Evolutionary conservation across 495 filamentous ascomycete species (phyloP).

Genomic region (Daldinia caldariorum): DNA sequence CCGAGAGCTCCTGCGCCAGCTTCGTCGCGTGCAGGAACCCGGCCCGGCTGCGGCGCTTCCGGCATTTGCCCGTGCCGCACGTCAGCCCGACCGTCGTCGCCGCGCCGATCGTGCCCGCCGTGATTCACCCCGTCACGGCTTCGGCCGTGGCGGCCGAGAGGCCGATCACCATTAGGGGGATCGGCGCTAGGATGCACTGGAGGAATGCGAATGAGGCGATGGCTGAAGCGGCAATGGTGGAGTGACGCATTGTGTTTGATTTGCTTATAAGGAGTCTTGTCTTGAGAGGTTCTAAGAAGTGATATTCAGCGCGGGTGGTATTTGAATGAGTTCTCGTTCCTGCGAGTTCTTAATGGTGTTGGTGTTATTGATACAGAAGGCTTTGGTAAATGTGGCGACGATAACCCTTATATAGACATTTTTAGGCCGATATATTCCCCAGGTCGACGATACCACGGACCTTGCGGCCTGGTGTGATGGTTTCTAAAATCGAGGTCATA

Average conservation of each 20-base stretch:
- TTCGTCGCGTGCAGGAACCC: conserved; percentile 7
- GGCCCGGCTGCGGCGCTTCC: conserved; percentile 5
- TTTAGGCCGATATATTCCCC: background rate
- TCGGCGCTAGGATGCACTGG: conserved; percentile 7
- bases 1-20: conserved; percentile 11
- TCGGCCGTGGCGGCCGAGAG: background rate
- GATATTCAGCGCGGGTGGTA: no score
- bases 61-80: conserved; percentile 4
- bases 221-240: conserved; percentile 5
- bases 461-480: background rate
- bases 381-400: background rate
- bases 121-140: background rate
- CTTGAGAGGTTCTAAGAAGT: background rate
- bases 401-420: background rate
- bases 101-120: conserved; percentile 10
- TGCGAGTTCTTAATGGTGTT: background rate
- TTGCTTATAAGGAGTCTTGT: background rate
- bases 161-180: conserved; percentile 14
- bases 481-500: background rate
- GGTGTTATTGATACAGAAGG: background rate
- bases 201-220: conserved; percentile 17
- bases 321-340: background rate
- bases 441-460: background rate
- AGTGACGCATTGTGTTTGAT: conserved; percentile 13
- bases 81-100: background rate